Conservation (phyloP, 352 stramenopile genomes). For the Globisporangium barbulae region DNA sequence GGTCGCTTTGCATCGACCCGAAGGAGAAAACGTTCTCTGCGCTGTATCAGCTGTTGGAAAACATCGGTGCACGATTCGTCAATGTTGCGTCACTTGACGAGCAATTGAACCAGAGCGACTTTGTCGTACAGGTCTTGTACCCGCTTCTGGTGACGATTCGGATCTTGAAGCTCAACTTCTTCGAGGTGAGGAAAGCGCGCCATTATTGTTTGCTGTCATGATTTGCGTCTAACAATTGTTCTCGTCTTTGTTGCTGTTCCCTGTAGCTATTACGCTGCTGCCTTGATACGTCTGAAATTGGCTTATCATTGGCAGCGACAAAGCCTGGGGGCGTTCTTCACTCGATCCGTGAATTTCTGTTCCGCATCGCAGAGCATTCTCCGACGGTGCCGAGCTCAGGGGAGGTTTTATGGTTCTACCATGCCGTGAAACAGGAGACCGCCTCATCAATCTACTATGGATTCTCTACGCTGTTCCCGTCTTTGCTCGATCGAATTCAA, state of each 20-base stretch:
- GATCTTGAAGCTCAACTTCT: slow-evolving; percentile 86
- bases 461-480: slow-evolving; percentile 79
- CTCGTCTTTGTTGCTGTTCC: background rate
- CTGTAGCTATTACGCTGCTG: slow-evolving; percentile 68
- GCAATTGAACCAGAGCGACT: slow-evolving; percentile 12
- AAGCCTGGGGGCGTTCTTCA: slow-evolving; percentile 42
- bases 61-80: slow-evolving; percentile 32
- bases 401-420: slow-evolving; percentile 66
- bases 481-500: slow-evolving; percentile 67
- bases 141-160: slow-evolving; percentile 68
- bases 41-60: slow-evolving; percentile 49
- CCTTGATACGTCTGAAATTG: slow-evolving; percentile 55
- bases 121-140: slow-evolving; percentile 57
- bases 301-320: slow-evolving; percentile 32
- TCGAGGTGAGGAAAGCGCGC: slow-evolving; percentile 50
- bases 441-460: slow-evolving; percentile 75
- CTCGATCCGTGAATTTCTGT: slow-evolving; percentile 64
- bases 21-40: slow-evolving; percentile 70
- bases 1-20: slow-evolving; percentile 77
- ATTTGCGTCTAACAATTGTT: background rate
- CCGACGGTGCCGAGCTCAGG: slow-evolving; percentile 22
- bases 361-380: slow-evolving; percentile 60
- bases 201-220: background rate
- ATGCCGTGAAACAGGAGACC: slow-evolving; percentile 78
- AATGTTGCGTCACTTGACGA: slow-evolving; percentile 11